Conservation (phyloP, 768 basidiomycete genomes). For the Xerocomellus intermedius region DNA sequence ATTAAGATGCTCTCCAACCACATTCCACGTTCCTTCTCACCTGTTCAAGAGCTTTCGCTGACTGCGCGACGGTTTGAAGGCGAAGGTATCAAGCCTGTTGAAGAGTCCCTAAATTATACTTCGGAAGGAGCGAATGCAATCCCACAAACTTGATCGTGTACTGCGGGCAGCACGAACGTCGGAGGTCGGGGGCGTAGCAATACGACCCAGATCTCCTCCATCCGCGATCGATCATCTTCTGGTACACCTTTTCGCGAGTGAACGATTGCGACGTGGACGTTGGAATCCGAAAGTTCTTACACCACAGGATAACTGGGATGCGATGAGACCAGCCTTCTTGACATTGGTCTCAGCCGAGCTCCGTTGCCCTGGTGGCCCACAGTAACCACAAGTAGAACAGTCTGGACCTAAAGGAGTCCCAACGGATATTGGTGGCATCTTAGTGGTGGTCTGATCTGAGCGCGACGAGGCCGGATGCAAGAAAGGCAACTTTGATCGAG, state of each 20-base stretch:
- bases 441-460: background rate
- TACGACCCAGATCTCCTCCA: conserved; percentile 84
- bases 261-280: background rate
- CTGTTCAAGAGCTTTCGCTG: conserved; percentile 75
- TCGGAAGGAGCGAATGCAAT: conserved; percentile 2
- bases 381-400: conserved; percentile 64
- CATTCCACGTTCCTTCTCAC: conserved; percentile 33
- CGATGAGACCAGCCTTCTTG: conserved; percentile 48
- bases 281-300: conserved; percentile 30
- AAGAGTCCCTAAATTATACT: conserved; percentile 16
- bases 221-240: conserved; percentile 79
- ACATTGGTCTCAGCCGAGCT: conserved; percentile 41
- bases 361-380: conserved; percentile 51
- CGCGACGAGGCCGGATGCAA: background rate
- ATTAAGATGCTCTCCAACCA: background rate
- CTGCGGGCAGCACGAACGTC: conserved; percentile 84
- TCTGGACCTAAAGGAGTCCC: conserved; percentile 27
- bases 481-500: background rate
- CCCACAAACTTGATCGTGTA: conserved; percentile 82
- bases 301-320: conserved; percentile 52
- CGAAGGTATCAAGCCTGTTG: conserved; percentile 60
- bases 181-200: conserved; percentile 87
- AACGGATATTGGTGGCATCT: conserved; percentile 29
- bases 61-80: conserved; percentile 68
- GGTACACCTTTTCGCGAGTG: conserved; percentile 56